Percentiles rank a stretch among this genome's conserved stretches.
These are phyloP conservation scores for Phialocephala sp. DNA, from an alignment of 2,329 filamentous ascomycete genomes.

Conservation along the genomic window DNA sequence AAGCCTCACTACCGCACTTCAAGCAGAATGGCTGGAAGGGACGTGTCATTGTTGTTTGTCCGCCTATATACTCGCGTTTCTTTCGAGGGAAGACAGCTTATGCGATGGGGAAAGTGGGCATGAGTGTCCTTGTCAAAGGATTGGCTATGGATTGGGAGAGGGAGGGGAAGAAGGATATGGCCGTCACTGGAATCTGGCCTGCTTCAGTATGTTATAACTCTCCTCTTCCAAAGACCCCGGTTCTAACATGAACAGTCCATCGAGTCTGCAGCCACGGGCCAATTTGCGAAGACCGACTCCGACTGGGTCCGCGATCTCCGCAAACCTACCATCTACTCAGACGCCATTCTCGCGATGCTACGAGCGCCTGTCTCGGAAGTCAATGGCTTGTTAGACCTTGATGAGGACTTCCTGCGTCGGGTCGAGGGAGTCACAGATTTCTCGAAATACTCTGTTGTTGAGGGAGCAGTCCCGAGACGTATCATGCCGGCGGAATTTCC, in stretches of 20 bases:
- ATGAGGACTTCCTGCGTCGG: constrained; percentile 79
- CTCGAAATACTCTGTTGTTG: constrained; percentile 71
- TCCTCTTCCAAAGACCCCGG: background rate
- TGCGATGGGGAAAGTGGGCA: constrained; percentile 78
- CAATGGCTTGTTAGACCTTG: constrained; percentile 75
- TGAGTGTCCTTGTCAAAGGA: constrained; percentile 82
- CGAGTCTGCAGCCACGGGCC: constrained; percentile 74
- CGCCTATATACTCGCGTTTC: constrained; percentile 85
- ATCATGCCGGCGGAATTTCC: constrained; percentile 78
- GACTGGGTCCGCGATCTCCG: constrained; percentile 63
- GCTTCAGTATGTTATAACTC: constrained; percentile 61
- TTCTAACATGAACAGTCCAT: constrained; percentile 55
- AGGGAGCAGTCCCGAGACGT: constrained; percentile 66
- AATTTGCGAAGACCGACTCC: constrained; percentile 52
- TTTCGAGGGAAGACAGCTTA: constrained; percentile 87
- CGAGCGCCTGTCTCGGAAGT: constrained; percentile 62
- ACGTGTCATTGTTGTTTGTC: constrained; percentile 78
- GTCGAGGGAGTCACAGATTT: constrained; percentile 73
- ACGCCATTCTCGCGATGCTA: constrained; percentile 78
- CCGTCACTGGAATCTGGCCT: constrained; percentile 83
- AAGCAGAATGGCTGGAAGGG: constrained; percentile 58
- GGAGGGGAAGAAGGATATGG: constrained; percentile 65
- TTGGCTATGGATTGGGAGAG: constrained; percentile 81
- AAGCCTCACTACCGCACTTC: constrained; percentile 72
- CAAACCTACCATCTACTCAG: constrained; percentile 76